Evolutionary conservation across 306 rosid species (phyloP), one percentile per base, ranked within the genome.

Genomic region (Acmispon strigosus): DNA sequence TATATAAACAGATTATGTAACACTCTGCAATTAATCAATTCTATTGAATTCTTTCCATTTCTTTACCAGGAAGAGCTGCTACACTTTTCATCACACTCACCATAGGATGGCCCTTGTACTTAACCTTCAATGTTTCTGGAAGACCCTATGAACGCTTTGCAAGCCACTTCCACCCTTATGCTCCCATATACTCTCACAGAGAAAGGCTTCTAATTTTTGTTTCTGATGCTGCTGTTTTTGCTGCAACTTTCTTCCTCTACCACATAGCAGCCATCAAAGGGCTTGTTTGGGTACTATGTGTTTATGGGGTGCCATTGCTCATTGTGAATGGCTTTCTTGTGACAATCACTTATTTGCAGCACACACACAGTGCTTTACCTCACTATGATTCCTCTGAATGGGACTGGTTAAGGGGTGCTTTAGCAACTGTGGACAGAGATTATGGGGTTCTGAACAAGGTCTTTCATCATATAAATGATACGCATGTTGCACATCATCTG

Each of bases 321-420:
- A 64, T 87, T n/a, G 84, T 84, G 70, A 89, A 89, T 52, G 87
- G 81, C 15, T 86, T 87, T 53, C 81, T 89, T 32, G 95, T 92
- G n/a, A 39, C 76, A 43, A 86, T 89, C 50, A 84, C 95, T 0
- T 86, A 77, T 65, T 72, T 92, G 88, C 96, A 87, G 74, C 96
- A 92, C 51, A 89, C 96, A 4, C 96, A 92, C 65, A 71, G 70
- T 13, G 48, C 92, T 2, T 67, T 89, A 53, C 95, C 98, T 0
- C 96, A 86, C 72, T 92, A 87, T 49, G 92, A 86, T 18, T 66
- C 94, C 5, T 77, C 86, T 0, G 92, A 92, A 49, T 87, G 98
- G 98, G 96, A 92, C 6, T 92, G 98, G 98, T 32, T 89, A 37
- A 79, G 84, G 67, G 98, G 96, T 1, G 93, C 96, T 5, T 29